These are phyloP conservation scores for Geotrichum histeridarum DNA, from an alignment of 1,139 yeast genomes.

Conservation along the genomic window DNA sequence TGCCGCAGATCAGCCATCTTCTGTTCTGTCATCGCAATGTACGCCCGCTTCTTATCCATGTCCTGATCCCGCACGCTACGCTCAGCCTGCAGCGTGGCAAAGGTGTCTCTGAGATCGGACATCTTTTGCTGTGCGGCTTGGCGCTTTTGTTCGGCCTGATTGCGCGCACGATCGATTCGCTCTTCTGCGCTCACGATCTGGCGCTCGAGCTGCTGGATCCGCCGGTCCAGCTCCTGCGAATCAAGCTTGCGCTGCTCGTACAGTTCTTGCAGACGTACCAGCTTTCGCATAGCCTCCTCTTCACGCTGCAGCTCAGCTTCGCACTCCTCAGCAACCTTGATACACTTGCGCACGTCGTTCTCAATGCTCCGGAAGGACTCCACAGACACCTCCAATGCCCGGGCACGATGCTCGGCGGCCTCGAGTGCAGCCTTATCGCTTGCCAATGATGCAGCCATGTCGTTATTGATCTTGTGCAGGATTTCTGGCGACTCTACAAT, in stretches of 20 bases:
- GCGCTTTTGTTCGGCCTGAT: slow-evolving; percentile 48
- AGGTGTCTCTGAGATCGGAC: slow-evolving; percentile 45
- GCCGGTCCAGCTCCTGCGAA: slow-evolving; percentile 48
- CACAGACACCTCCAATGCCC: slow-evolving; percentile 51
- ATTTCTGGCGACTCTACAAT: slow-evolving; percentile 59
- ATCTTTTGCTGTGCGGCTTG: slow-evolving; percentile 45
- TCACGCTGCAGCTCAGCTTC: slow-evolving; percentile 48
- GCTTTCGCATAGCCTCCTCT: slow-evolving; percentile 42
- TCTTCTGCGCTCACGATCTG: slow-evolving; percentile 53
- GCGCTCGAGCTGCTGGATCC: slow-evolving; percentile 47
- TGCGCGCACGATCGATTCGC: slow-evolving; percentile 48
- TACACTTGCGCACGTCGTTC: slow-evolving; percentile 49
- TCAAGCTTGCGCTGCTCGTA: slow-evolving; percentile 46
- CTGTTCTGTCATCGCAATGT: slow-evolving; percentile 47
- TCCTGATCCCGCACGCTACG: slow-evolving; percentile 51
- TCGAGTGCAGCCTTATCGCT: slow-evolving; percentile 43
- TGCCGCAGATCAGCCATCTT: slow-evolving; percentile 43
- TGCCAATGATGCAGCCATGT: slow-evolving; percentile 48
- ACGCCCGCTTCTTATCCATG: slow-evolving; percentile 45
- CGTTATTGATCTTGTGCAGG: slow-evolving; percentile 51
- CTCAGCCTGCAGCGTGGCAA: slow-evolving; percentile 48
- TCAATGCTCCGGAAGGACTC: slow-evolving; percentile 57
- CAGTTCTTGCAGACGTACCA: slow-evolving; percentile 45
- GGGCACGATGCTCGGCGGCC: slow-evolving; percentile 46
- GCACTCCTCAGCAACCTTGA: slow-evolving; percentile 55